These are phyloP conservation scores for Phytopythium vexans DNA, from an alignment of 352 stramenopile genomes.

Conservation along the genomic window DNA sequence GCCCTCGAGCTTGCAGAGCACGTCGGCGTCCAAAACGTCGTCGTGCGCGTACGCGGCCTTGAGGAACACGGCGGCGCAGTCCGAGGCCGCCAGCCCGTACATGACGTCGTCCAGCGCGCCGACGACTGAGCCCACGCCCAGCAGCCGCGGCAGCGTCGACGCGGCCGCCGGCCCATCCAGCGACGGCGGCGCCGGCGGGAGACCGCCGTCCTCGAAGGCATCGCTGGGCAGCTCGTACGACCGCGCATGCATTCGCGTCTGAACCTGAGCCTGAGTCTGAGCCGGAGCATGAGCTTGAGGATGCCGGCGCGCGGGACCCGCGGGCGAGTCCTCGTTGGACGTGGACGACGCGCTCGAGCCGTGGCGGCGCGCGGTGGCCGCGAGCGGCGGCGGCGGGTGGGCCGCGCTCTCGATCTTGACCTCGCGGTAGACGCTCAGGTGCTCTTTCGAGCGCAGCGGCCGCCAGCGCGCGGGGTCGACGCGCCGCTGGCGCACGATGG, in stretches of 20 bases:
- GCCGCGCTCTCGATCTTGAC: constrained; percentile 3
- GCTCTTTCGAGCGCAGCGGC: constrained; percentile 24
- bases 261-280: not conserved
- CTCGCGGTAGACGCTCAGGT: constrained; percentile 29
- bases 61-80: constrained; percentile 54
- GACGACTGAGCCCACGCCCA: constrained; percentile 40
- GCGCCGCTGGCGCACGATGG: constrained; percentile 22
- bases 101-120: constrained; percentile 57
- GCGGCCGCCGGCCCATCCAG: not conserved
- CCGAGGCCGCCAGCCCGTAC: constrained; percentile 48
- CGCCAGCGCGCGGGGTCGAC: constrained; percentile 35
- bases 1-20: constrained; percentile 53
- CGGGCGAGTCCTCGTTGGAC: constrained; percentile 2
- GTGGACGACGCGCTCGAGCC: constrained; percentile 16
- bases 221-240: constrained; percentile 1
- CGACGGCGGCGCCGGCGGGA: not conserved
- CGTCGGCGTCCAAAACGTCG: constrained; percentile 51
- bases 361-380: constrained; percentile 3
- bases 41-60: constrained; percentile 39
- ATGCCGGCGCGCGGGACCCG: not conserved
- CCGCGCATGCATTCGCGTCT: not conserved
- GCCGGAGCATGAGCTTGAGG: constrained; percentile 11
- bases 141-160: constrained; percentile 22
- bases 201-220: not conserved
- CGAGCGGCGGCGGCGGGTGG: not conserved